Evolutionary conservation across 164 flowering plant genomes (phyloP).

Genomic region (Stephania cephalantha): DNA sequence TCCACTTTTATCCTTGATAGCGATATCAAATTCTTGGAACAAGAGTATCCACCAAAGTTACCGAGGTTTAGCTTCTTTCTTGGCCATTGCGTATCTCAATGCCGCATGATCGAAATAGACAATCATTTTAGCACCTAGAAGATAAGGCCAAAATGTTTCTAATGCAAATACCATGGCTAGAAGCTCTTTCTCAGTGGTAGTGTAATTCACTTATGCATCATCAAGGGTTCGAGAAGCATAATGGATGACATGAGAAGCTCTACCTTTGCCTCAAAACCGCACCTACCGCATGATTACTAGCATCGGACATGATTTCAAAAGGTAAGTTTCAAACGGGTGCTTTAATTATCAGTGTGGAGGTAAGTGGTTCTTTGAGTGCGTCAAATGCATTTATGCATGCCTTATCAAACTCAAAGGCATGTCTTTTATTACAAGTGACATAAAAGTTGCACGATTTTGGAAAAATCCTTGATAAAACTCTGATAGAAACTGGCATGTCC

Average conservation of each 20-base stretch:
- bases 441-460: no score
- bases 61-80: conserved; percentile 7
- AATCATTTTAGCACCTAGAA: conserved; percentile 10
- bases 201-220: no score
- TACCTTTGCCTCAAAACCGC: no score
- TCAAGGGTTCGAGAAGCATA: no score
- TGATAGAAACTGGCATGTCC: no score
- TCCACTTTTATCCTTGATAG: background rate
- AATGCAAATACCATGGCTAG: conserved; percentile 10
- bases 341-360: background rate
- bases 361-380: background rate
- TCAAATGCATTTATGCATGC: background rate
- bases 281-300: background rate
- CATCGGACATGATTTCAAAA: conserved; percentile 3
- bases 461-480: no score
- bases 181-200: background rate
- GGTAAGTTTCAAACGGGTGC: conserved; percentile 8
- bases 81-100: background rate
- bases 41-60: conserved; percentile 9
- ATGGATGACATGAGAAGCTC: no score
- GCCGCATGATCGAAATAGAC: background rate
- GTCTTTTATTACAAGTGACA: no score
- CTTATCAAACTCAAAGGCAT: background rate
- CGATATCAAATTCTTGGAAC: conserved; percentile 5
- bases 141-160: conserved; percentile 12